Conservation (phyloP, 2,329 filamentous ascomycete genomes). For the Neonectria neomacrospora region DNA sequence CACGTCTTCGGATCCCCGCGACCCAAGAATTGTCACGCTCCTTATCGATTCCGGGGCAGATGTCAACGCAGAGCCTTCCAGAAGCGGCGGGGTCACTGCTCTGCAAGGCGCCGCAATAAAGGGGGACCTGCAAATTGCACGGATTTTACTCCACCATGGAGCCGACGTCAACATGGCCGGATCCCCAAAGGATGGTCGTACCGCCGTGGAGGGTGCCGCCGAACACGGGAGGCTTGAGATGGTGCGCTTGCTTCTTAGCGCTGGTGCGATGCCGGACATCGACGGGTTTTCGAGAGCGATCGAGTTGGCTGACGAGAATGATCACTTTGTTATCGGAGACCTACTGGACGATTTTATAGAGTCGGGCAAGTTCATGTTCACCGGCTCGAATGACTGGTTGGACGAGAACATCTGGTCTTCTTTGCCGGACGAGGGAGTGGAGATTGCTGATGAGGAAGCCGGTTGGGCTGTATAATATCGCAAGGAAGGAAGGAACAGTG, state of each 20-base stretch:
- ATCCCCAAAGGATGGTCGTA: background rate
- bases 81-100: background rate
- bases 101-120: constrained; percentile 4
- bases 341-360: background rate
- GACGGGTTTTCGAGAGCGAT: background rate
- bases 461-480: background rate
- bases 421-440: background rate
- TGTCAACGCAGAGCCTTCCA: background rate
- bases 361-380: background rate
- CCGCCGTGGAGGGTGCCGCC: constrained; percentile 15
- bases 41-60: background rate
- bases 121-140: constrained; percentile 4
- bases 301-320: constrained; percentile 6
- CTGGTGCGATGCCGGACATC: background rate
- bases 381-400: background rate
- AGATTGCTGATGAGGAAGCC: background rate
- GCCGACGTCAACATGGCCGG: background rate
- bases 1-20: background rate
- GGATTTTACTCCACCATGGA: background rate
- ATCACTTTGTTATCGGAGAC: background rate
- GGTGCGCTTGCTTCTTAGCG: constrained; percentile 6
- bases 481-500: background rate
- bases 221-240: constrained; percentile 21
- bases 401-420: background rate
- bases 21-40: background rate